A percentile compares a stretch with the other conserved stretches of the same genome.
Conservation (phyloP, 257 asterid genomes). For the Rehmannia glutinosa region DNA sequence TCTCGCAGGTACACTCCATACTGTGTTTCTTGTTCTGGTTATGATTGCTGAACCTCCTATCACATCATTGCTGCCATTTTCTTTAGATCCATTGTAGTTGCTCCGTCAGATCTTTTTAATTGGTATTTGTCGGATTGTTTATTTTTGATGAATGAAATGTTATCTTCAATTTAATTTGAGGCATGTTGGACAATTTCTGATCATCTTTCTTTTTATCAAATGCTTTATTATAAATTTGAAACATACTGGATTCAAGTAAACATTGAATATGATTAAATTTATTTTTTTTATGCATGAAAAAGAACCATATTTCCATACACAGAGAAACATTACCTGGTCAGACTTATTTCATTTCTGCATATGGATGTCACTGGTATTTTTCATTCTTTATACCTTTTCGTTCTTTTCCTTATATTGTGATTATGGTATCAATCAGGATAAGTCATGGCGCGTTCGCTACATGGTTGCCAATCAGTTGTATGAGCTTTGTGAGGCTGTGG, state of each 20-base stretch:
- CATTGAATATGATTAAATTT: neutral
- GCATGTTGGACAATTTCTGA: neutral
- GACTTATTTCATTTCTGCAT: neutral
- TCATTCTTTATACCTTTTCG: neutral
- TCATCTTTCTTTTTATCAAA: conserved; percentile 4
- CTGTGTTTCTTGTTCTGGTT: neutral
- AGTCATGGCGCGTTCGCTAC: conserved; percentile 99
- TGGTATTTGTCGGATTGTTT: conserved; percentile 1
- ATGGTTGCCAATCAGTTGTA: conserved; percentile 98
- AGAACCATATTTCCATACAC: neutral
- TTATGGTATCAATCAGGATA: conserved; percentile 53
- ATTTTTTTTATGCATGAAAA: neutral
- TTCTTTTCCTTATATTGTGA: neutral
- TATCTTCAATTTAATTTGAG: neutral
- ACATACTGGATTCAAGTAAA: neutral
- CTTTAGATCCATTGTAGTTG: no score
- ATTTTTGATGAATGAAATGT: conserved; percentile 1
- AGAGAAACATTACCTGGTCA: neutral
- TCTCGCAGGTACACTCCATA: conserved; percentile 67
- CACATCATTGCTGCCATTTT: neutral
- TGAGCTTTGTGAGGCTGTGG: conserved; percentile 97
- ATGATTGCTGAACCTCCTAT: neutral
- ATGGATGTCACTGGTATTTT: neutral
- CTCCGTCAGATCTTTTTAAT: no score
- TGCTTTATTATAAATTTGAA: neutral